Percentiles rank a stretch among this genome's conserved stretches.
phyloP scores from a whole-genome alignment of 306 rosid species.

The Quercus robur region DNA sequence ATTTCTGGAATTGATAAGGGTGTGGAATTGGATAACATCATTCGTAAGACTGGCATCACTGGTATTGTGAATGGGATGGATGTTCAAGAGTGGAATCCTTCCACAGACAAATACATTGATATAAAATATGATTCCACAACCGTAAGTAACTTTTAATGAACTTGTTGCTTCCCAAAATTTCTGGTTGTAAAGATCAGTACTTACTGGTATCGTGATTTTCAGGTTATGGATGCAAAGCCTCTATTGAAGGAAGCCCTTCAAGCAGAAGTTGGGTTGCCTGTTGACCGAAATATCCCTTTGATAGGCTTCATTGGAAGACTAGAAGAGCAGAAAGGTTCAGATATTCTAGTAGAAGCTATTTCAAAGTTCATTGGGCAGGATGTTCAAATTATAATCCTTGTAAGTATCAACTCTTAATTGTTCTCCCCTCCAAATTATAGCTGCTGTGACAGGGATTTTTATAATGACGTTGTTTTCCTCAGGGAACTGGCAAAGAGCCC shows the following conservation, averaged over 20 bases:
- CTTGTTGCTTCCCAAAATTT: background rate
- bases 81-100: constrained; percentile 88
- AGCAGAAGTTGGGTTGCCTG: constrained; percentile 94
- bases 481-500: constrained; percentile 81
- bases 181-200: background rate
- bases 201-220: background rate
- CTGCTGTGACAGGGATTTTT: background rate
- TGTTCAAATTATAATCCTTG: constrained; percentile 80
- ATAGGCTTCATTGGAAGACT: constrained; percentile 92
- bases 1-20: constrained; percentile 56
- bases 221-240: constrained; percentile 74
- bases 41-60: constrained; percentile 36
- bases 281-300: constrained; percentile 67
- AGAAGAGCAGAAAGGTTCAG: constrained; percentile 98
- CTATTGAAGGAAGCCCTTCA: constrained; percentile 87
- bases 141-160: constrained; percentile 30
- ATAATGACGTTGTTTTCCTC: constrained; percentile 7
- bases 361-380: constrained; percentile 52
- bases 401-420: constrained; percentile 29
- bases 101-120: constrained; percentile 51
- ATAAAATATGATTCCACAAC: constrained; percentile 51
- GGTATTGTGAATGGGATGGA: constrained; percentile 92
- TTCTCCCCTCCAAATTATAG: background rate
- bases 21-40: constrained; percentile 58
- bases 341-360: constrained; percentile 83